phyloP scores from a whole-genome alignment of 129 eudicot species.

The Oenanthe sinensis region DNA sequence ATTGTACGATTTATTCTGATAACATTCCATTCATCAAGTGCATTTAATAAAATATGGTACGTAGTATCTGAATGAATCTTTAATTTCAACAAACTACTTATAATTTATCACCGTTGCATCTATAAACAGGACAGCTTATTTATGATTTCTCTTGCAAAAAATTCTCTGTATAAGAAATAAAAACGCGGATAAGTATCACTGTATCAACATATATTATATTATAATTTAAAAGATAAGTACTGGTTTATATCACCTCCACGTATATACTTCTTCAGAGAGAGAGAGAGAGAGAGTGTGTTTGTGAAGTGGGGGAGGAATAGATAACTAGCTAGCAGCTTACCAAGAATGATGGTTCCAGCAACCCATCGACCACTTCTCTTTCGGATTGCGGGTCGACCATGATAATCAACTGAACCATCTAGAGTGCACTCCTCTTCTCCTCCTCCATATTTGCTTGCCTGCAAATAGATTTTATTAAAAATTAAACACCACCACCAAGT shows the following conservation, averaged over 20 bases:
- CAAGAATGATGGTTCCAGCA: conserved; percentile 74
- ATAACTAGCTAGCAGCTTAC: conserved; percentile 27
- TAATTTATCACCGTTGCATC: background rate
- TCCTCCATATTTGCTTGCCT: conserved; percentile 28
- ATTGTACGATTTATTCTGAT: too few species aligned
- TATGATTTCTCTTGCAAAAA: background rate
- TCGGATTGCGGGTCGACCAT: conserved; percentile 67
- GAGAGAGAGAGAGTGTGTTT: background rate
- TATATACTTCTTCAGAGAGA: background rate
- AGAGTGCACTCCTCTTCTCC: conserved; percentile 43
- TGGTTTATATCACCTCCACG: background rate
- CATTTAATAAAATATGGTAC: background rate
- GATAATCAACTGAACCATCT: conserved; percentile 82
- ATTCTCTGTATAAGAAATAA: background rate
- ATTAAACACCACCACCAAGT: too few species aligned
- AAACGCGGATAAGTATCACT: background rate
- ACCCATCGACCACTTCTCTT: conserved; percentile 69
- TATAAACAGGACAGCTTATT: background rate
- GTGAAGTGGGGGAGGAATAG: background rate
- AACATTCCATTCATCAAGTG: background rate
- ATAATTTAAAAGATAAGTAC: background rate
- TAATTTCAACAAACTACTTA: background rate
- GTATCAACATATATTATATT: background rate
- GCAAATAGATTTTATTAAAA: background rate
- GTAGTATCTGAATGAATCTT: background rate